Conservation (phyloP, 164 flowering plant genomes). For the Cinnamomum micranthum region DNA sequence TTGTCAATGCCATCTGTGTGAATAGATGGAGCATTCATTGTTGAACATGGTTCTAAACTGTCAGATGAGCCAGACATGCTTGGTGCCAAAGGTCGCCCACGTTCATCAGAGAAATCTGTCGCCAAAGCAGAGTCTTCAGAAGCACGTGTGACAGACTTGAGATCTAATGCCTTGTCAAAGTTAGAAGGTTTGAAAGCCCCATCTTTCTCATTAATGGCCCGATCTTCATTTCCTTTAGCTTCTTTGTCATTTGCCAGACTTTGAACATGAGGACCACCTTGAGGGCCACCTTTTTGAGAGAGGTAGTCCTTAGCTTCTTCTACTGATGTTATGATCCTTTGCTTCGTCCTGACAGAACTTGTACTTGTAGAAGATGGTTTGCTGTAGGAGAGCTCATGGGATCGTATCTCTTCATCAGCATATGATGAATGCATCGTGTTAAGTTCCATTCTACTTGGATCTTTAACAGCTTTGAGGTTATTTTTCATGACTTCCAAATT, state of each 20-base stretch:
- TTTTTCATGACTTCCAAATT: slow-evolving; percentile 10
- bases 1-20: slow-evolving; percentile 6
- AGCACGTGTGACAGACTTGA: slow-evolving; percentile 14
- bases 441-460: slow-evolving; percentile 12
- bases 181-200: slow-evolving; percentile 7
- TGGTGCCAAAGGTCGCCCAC: slow-evolving; percentile 7
- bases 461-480: slow-evolving; percentile 4
- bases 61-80: slow-evolving; percentile 7
- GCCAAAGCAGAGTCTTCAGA: slow-evolving; percentile 10
- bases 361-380: slow-evolving; percentile 14
- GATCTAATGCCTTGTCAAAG: slow-evolving; percentile 14
- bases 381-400: slow-evolving; percentile 11
- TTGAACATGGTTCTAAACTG: neutral
- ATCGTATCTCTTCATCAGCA: slow-evolving; percentile 11
- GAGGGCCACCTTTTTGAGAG: slow-evolving; percentile 31
- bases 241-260: slow-evolving; percentile 12
- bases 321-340: slow-evolving; percentile 59
- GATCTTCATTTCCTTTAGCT: slow-evolving; percentile 9
- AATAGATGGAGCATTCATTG: neutral
- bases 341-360: slow-evolving; percentile 28
- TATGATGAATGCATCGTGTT: neutral
- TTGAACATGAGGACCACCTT: slow-evolving; percentile 12
- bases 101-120: slow-evolving; percentile 6
- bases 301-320: slow-evolving; percentile 79
- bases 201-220: slow-evolving; percentile 7